phyloP scores from a whole-genome alignment of 768 basidiomycete species.

The Piloderma croceum region DNA sequence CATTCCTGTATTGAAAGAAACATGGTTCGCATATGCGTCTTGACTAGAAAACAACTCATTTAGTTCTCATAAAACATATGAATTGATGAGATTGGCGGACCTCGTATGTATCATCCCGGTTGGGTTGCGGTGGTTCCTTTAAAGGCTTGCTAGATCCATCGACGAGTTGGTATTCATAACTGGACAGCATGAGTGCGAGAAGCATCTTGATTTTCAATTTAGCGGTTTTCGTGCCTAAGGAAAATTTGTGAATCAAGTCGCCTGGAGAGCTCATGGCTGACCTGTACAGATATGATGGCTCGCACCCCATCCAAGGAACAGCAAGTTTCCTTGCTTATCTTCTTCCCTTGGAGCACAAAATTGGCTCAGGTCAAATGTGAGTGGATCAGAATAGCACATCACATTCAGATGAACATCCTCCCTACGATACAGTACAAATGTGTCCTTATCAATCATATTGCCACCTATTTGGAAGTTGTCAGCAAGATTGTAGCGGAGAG shows the following conservation, averaged over 20 bases:
- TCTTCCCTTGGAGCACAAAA: conserved; percentile 29
- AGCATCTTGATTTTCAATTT: conserved; percentile 36
- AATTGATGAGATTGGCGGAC: conserved; percentile 8
- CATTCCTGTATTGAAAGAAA: conserved; percentile 24
- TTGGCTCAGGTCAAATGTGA: conserved; percentile 31
- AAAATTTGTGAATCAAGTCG: conserved; percentile 5
- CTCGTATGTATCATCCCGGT: conserved; percentile 31
- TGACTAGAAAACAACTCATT: conserved; percentile 13
- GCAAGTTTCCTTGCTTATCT: conserved; percentile 28
- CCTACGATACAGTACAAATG: conserved; percentile 31
- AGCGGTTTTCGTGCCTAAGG: conserved; percentile 26
- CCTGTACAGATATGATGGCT: conserved; percentile 38
- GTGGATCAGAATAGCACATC: conserved; percentile 30
- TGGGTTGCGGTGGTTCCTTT: conserved; percentile 20
- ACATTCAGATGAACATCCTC: conserved; percentile 32
- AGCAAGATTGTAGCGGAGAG: conserved; percentile 30
- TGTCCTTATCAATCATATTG: conserved; percentile 24
- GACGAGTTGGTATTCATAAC: conserved; percentile 32
- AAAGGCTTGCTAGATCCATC: conserved; percentile 25
- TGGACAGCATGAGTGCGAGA: conserved; percentile 27
- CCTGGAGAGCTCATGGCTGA: conserved; percentile 6
- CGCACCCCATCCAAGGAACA: conserved; percentile 37
- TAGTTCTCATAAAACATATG: background rate
- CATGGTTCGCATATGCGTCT: conserved; percentile 24
- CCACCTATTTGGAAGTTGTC: conserved; percentile 24